Evolutionary conservation across 2,329 filamentous ascomycete genomes (phyloP).

Genomic region (Fusarium tjaetaba): DNA sequence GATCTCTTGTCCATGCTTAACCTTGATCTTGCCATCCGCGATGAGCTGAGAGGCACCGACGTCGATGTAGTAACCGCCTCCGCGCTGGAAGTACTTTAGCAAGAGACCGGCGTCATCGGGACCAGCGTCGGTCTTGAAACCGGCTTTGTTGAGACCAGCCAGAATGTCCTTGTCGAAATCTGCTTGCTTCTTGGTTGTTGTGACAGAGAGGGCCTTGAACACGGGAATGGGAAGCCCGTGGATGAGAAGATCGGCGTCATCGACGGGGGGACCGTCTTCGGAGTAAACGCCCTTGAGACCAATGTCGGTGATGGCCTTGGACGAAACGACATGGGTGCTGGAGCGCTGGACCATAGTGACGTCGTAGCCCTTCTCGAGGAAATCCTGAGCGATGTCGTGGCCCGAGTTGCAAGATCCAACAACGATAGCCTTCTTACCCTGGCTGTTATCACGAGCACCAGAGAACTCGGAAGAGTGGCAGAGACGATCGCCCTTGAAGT

Average conservation of each 20-base stretch:
- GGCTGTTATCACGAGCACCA: conserved; percentile 58
- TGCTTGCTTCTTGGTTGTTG: conserved; percentile 48
- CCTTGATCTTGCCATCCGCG: conserved; percentile 69
- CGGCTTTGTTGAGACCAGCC: conserved; percentile 60
- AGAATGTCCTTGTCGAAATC: conserved; percentile 53
- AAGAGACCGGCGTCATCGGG: conserved; percentile 66
- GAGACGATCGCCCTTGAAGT: conserved; percentile 68
- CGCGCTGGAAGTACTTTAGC: conserved; percentile 71
- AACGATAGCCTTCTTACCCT: conserved; percentile 70
- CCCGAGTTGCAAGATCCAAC: conserved; percentile 75
- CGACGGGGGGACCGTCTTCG: conserved; percentile 65
- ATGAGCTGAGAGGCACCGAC: conserved; percentile 72
- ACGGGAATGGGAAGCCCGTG: conserved; percentile 68
- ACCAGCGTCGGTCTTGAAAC: conserved; percentile 69
- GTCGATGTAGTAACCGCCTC: conserved; percentile 77
- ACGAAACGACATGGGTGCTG: conserved; percentile 71
- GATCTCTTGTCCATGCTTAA: conserved; percentile 69
- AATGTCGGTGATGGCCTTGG: conserved; percentile 62
- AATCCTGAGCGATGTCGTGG: conserved; percentile 76
- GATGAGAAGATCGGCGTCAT: conserved; percentile 72
- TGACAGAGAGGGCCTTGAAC: conserved; percentile 67
- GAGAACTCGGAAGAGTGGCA: conserved; percentile 71
- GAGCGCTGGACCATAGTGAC: conserved; percentile 77
- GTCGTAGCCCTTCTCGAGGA: conserved; percentile 70
- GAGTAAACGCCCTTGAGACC: conserved; percentile 61